phyloP scores from a whole-genome alignment of 2,329 filamentous ascomycete genomes.

The Penicillium decumbens region DNA sequence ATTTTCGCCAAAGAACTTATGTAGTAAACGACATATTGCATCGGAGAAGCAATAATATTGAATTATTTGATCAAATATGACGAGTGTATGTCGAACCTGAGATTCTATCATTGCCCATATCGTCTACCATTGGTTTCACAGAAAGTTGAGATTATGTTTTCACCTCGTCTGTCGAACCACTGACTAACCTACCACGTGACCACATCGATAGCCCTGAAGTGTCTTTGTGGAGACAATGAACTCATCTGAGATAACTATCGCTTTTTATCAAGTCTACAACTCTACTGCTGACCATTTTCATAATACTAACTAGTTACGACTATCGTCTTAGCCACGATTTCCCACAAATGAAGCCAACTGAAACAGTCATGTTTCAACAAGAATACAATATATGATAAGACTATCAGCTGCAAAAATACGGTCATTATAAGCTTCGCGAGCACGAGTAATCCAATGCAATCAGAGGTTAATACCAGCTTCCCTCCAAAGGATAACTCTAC shows the following conservation, averaged over 20 bases:
- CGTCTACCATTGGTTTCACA: neutral
- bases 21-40: neutral
- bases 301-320: neutral
- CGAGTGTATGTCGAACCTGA: neutral
- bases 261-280: neutral
- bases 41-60: neutral
- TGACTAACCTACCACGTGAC: slow-evolving; percentile 2
- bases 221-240: neutral
- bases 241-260: neutral
- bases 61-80: neutral
- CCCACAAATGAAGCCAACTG: neutral
- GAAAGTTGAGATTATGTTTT: neutral
- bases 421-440: neutral
- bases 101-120: neutral
- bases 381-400: neutral
- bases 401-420: neutral
- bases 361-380: neutral
- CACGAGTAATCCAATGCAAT: neutral
- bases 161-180: neutral
- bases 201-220: slow-evolving; percentile 2
- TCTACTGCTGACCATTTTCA: neutral
- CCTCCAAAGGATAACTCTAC: neutral
- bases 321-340: neutral
- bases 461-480: neutral
- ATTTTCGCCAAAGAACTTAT: neutral